Evolutionary conservation across 495 filamentous ascomycete genomes (phyloP).

Genomic region (Neurospora sp.): DNA sequence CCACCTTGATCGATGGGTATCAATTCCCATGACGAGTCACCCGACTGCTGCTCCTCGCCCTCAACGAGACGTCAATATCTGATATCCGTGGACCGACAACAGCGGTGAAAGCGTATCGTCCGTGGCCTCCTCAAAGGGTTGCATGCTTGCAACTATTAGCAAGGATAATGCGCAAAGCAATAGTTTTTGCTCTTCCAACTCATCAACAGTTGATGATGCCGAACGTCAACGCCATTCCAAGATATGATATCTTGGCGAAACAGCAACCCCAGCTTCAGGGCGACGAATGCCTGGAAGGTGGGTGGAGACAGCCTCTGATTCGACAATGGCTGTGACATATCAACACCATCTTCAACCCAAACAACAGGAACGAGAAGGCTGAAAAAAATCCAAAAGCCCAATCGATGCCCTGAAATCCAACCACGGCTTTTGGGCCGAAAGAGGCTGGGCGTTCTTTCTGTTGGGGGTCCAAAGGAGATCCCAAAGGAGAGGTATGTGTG

Average conservation of each 20-base stretch:
- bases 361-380: constrained; percentile 27
- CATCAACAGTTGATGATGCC: neutral
- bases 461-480: neutral
- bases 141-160: neutral
- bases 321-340: constrained; percentile 25
- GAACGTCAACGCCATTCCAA: neutral
- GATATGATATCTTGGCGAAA: neutral
- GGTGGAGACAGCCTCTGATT: constrained; percentile 23
- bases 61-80: neutral
- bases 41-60: neutral
- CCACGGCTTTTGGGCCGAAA: constrained; percentile 14
- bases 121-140: neutral
- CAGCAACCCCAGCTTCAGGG: neutral
- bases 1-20: neutral
- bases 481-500: constrained; percentile 4
- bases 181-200: neutral
- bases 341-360: constrained; percentile 17
- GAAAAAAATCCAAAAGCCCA: constrained; percentile 3
- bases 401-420: neutral
- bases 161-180: neutral
- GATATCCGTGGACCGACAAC: constrained; percentile 8
- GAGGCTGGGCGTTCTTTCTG: constrained; percentile 5
- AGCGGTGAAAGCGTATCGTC: constrained; percentile 15
- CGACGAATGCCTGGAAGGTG: constrained; percentile 14
- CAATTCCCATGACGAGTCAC: neutral